Evolutionary conservation across 2,329 filamentous ascomycete species (phyloP), one percentile per base, ranked within the genome.

Genomic region (Ceratocystis diversiconidia): DNA sequence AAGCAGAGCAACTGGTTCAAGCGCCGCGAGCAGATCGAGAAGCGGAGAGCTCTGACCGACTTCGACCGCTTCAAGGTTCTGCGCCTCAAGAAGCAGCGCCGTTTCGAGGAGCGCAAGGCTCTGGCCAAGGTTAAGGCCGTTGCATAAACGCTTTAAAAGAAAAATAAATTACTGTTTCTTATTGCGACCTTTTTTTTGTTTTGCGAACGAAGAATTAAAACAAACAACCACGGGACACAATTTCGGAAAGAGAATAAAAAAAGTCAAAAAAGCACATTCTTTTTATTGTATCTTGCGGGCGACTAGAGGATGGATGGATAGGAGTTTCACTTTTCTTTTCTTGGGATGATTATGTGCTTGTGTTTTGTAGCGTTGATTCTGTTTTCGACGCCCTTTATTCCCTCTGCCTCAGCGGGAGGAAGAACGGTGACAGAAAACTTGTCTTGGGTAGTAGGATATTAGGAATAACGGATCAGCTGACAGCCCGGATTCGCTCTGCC

Each of bases 1-100:
- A 85, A 87, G 76, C 84, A 89, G 81, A 92, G 85, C 83, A 85
- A 85, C 79, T 96, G 89, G 87, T 90, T 92, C 75, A 94, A 99
- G 90, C 92, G 90, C 85, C 86, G 89, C 76, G 85, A 86, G 73
- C 88, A 90, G 81, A 84, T 85, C 74, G 84, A 89, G 79, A 88
- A 90, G 82, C 89, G 94, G 84, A 88, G 88, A 82, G 85, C 85
- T 75, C 84, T 99, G 72, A 95, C 87, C 80, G 94, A 99, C 85
- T 99, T 99, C 77, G 94, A 99, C 84, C 88, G 94, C 79, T 99
- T 97, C 90, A 96, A 99, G 89, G 94, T 97, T 75, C 84, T 97
- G 86, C 88, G 92, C 80, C 84, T 97, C 81, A 95, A 92, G 88
- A 99, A 99, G 87, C 92, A 96, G 88, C 90, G 92, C 79, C 89